Conservation (phyloP, 2,329 filamentous ascomycete species). For the Cordyceps sp. region DNA sequence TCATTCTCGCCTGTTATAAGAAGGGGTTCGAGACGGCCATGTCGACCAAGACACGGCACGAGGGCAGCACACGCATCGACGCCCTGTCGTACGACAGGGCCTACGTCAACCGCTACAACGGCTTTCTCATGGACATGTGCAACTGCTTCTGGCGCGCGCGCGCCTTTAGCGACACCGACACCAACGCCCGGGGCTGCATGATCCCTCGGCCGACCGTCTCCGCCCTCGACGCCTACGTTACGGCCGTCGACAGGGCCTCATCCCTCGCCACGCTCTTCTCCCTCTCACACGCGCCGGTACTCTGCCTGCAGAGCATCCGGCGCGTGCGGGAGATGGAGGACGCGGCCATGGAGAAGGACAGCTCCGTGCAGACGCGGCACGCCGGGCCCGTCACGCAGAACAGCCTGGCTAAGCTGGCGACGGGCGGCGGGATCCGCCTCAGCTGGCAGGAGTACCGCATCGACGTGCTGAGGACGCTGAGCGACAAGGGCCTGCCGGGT, state of each 20-base stretch:
- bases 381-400: constrained; percentile 54
- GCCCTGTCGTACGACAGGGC: constrained; percentile 33
- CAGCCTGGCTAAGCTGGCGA: constrained; percentile 44
- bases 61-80: constrained; percentile 13
- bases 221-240: constrained; percentile 29
- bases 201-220: constrained; percentile 26
- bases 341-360: constrained; percentile 23
- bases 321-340: constrained; percentile 42
- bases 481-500: constrained; percentile 45
- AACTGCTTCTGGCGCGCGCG: constrained; percentile 67
- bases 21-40: constrained; percentile 52
- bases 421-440: constrained; percentile 47
- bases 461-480: constrained; percentile 52
- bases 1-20: constrained; percentile 57
- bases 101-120: constrained; percentile 59
- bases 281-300: constrained; percentile 39
- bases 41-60: constrained; percentile 17
- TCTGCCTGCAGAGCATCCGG: constrained; percentile 37
- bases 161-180: constrained; percentile 49
- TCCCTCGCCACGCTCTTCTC: constrained; percentile 34
- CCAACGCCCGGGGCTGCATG: constrained; percentile 42
- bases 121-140: constrained; percentile 73
- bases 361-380: constrained; percentile 30
- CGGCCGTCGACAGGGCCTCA: constrained; percentile 27
- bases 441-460: constrained; percentile 62